Base-by-base conservation (phyloP, 129 eudicot genomes). In the Pulicaria dysenterica region DNA sequence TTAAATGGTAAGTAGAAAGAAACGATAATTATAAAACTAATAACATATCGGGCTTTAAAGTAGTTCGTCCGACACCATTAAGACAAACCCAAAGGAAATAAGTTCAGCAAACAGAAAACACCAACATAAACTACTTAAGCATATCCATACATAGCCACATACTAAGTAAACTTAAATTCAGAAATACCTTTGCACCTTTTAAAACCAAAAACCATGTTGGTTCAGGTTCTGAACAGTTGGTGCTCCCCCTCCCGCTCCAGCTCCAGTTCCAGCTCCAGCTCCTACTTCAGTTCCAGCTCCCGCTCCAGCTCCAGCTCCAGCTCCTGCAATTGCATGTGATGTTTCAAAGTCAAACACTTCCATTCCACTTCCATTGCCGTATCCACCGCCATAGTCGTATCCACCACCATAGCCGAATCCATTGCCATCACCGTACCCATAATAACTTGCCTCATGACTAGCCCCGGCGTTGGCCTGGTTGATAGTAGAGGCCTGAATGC, bases 151-250 rank as follows among this genome's bases (percentile, higher is more conserved):
- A 13, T 17, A 60, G 5, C 67, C 16, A 61, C 8, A 13, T 61
- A 39, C 39, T 58, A 37, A 36, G 10, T 4, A 60, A n/a, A 43
- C 41, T 1, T 6, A 65, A 43, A 65, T 44, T 42, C 56, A 44
- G 5, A 17, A 45, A 65, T 12, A 70, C 19, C 51, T 39, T 64
- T 3, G 69, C 69, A 8, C 46, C 14, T 49, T 12, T 71, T 66
- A 70, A 42, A 41, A 56, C 75, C 75, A 42, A 57, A 56, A 71
- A 12, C 56, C 56, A 11, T 44, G 44, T 19, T 71, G 44, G 60
- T 72, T 72, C 48, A 12, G 47, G 17, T 58, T 6, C 39, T 15
- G 48, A 9, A 31, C 76, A 3, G 47, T 44, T 44, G 67, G 44
- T 38, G 56, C 67, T 57, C 31, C 15, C 36, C 5, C 56, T 72